phyloP scores from a whole-genome alignment of 257 asterid species.

The Parsonsia alboflavescens region DNA sequence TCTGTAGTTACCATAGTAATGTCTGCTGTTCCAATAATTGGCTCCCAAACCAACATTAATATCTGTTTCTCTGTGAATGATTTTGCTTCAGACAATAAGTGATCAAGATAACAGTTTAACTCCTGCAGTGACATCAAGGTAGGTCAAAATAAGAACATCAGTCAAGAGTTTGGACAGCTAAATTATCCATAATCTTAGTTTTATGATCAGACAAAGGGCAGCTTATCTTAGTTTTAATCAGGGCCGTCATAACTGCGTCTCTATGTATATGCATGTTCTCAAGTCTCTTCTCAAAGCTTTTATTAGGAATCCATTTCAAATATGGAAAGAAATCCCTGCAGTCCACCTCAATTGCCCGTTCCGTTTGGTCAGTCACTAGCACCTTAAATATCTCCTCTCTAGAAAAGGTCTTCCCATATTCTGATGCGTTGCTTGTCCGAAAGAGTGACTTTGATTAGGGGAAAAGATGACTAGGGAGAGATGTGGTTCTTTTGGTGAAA shows the following conservation, averaged over 20 bases:
- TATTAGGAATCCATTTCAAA: slow-evolving; percentile 80
- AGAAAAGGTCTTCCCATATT: slow-evolving; percentile 39
- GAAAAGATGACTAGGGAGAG: no score
- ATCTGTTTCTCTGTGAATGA: slow-evolving; percentile 60
- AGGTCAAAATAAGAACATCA: neutral
- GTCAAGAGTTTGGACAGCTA: neutral
- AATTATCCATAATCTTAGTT: neutral
- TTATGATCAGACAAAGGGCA: neutral
- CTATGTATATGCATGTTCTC: slow-evolving; percentile 37
- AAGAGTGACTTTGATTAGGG: no score
- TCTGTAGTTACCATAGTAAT: slow-evolving; percentile 65
- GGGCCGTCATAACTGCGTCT: slow-evolving; percentile 63
- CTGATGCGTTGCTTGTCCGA: no score
- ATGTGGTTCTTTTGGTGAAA: no score
- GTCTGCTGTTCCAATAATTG: slow-evolving; percentile 79
- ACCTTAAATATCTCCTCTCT: slow-evolving; percentile 51
- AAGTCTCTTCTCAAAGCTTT: slow-evolving; percentile 45
- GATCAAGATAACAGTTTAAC: slow-evolving; percentile 55
- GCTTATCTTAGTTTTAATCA: slow-evolving; percentile 49
- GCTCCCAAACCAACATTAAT: slow-evolving; percentile 76
- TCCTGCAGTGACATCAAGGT: slow-evolving; percentile 35
- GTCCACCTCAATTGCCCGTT: slow-evolving; percentile 87
- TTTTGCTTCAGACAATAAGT: slow-evolving; percentile 54
- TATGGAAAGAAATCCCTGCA: slow-evolving; percentile 96
- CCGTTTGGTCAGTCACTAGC: slow-evolving; percentile 64